Conservation (phyloP, 345 rosid genomes). For the Corymbia maculata region DNA sequence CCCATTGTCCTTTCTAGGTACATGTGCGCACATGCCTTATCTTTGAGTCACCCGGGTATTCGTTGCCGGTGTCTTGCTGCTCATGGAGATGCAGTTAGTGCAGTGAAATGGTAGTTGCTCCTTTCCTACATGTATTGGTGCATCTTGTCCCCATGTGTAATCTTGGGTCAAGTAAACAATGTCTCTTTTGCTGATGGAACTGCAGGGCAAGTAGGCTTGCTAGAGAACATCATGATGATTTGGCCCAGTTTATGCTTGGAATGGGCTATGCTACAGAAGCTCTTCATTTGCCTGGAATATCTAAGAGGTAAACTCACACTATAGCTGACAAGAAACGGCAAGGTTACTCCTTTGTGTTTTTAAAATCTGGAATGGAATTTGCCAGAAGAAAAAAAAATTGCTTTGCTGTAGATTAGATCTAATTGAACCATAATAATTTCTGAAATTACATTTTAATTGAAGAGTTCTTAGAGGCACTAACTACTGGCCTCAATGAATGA, state of each 20-base stretch:
- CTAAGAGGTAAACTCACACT: slow-evolving; percentile 58
- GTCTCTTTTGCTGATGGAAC: slow-evolving; percentile 1
- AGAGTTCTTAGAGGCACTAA: neutral
- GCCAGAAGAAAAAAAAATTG: neutral
- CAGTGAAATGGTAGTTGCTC: slow-evolving; percentile 77
- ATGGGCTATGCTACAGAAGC: slow-evolving; percentile 99
- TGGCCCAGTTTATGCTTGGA: slow-evolving; percentile 95
- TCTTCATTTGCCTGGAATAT: slow-evolving; percentile 98
- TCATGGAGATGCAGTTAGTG: slow-evolving; percentile 96
- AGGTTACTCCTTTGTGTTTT: neutral
- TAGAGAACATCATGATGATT: slow-evolving; percentile 97
- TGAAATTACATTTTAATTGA: neutral
- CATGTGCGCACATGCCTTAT: slow-evolving; percentile 96
- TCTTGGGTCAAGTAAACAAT: neutral
- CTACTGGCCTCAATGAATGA: neutral
- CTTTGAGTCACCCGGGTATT: slow-evolving; percentile 95
- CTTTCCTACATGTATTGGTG: neutral
- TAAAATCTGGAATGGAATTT: neutral
- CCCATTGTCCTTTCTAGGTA: slow-evolving; percentile 38
- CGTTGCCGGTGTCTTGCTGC: slow-evolving; percentile 98
- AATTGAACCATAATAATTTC: neutral
- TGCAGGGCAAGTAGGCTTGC: slow-evolving; percentile 98
- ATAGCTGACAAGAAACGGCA: neutral
- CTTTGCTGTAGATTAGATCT: neutral
- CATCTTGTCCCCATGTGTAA: neutral